A percentile compares a stretch with the other conserved stretches of the same genome.
These are phyloP conservation scores for Hygrocybe punicea DNA, from an alignment of 768 basidiomycete species.

Conservation along the genomic window DNA sequence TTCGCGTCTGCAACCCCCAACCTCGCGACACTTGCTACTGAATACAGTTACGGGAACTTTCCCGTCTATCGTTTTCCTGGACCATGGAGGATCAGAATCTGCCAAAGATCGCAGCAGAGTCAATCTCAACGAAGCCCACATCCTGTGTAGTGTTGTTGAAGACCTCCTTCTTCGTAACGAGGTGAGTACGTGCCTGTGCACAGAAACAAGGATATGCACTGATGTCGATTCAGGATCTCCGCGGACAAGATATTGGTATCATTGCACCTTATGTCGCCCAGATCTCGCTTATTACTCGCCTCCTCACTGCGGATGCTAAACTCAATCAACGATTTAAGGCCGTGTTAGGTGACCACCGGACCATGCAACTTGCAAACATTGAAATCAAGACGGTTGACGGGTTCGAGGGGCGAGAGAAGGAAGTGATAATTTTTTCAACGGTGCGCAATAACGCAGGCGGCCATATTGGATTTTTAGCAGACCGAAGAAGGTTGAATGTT, in stretches of 20 bases:
- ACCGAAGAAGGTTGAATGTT: slow-evolving; percentile 82
- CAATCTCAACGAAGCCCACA: slow-evolving; percentile 73
- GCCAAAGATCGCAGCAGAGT: slow-evolving; percentile 67
- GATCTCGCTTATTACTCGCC: slow-evolving; percentile 66
- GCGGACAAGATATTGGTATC: slow-evolving; percentile 79
- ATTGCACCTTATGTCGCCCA: slow-evolving; percentile 92
- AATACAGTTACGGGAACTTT: slow-evolving; percentile 40
- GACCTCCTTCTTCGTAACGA: slow-evolving; percentile 76
- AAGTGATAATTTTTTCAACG: slow-evolving; percentile 87
- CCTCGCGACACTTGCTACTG: slow-evolving; percentile 48
- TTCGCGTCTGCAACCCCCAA: slow-evolving; percentile 57
- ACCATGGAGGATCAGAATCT: slow-evolving; percentile 71
- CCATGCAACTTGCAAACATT: slow-evolving; percentile 59
- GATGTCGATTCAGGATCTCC: slow-evolving; percentile 45
- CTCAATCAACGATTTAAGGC: slow-evolving; percentile 52
- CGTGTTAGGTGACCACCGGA: slow-evolving; percentile 64
- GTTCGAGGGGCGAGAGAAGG: slow-evolving; percentile 92
- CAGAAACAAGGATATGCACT: slow-evolving; percentile 10
- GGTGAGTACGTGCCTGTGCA: slow-evolving; percentile 39
- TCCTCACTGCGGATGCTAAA: slow-evolving; percentile 55
- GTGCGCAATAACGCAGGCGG: slow-evolving; percentile 78
- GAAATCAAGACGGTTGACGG: slow-evolving; percentile 94
- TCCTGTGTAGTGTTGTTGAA: slow-evolving; percentile 76
- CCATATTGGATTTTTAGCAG: slow-evolving; percentile 85
- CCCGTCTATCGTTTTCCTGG: slow-evolving; percentile 74